A percentile compares a stretch with the other conserved stretches of the same genome.
These are phyloP conservation scores for Martensiomyces pterosporus DNA, from an alignment of 192 early-diverging fungal species.

Conservation along the genomic window DNA sequence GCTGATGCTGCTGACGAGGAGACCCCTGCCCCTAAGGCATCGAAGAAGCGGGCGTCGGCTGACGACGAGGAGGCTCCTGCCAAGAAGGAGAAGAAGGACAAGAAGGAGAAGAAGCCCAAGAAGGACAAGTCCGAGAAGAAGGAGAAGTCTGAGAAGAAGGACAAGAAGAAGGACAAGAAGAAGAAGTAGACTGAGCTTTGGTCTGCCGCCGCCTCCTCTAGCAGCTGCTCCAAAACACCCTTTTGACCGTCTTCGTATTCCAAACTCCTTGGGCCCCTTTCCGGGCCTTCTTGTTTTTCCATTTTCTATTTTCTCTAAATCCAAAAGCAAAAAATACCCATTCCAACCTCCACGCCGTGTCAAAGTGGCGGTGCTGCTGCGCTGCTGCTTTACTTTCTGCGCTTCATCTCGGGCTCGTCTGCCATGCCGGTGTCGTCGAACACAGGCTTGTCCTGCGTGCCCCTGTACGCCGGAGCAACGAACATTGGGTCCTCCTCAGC, in stretches of 20 bases:
- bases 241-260: too few relatives aligned
- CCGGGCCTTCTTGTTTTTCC: too few relatives aligned
- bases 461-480: slow-evolving; percentile 77
- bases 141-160: slow-evolving; percentile 58
- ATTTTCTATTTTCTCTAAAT: too few relatives aligned
- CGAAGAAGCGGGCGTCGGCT: slow-evolving; percentile 52
- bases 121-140: slow-evolving; percentile 49
- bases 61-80: slow-evolving; percentile 38
- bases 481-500: slow-evolving; percentile 83
- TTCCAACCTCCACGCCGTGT: too few relatives aligned
- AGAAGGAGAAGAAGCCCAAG: slow-evolving; percentile 55
- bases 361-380: too few relatives aligned
- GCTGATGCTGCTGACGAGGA: slow-evolving; percentile 54
- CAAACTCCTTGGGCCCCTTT: too few relatives aligned
- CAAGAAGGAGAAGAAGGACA: slow-evolving; percentile 45
- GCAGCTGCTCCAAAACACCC: not conserved
- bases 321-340: too few relatives aligned
- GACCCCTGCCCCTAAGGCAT: slow-evolving; percentile 5
- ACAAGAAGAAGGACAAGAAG: slow-evolving; percentile 54
- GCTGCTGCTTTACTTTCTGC: slow-evolving; percentile 42
- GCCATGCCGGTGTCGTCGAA: slow-evolving; percentile 48
- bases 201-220: not conserved
- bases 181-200: slow-evolving; percentile 47
- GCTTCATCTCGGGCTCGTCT: slow-evolving; percentile 30
- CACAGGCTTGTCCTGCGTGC: slow-evolving; percentile 68